Evolutionary conservation across 139 green algal genomes (phyloP), one percentile per base, ranked within the genome.

Genomic region (Chlamydomonas schloesseri): DNA sequence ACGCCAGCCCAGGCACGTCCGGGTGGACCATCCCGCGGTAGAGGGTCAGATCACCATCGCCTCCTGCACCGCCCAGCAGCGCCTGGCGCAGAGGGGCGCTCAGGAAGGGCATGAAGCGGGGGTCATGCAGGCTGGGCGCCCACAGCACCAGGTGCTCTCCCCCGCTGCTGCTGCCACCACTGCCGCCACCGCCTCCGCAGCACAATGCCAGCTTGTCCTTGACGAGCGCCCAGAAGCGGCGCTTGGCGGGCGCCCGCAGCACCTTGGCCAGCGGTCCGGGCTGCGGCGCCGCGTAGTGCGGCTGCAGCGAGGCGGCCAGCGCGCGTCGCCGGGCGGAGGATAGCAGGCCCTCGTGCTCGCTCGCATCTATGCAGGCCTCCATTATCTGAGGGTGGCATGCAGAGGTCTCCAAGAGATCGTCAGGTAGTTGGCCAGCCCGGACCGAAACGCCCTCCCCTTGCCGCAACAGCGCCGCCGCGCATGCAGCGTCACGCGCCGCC

Each of bases 51-150:
- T 33, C 9, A 24, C 62, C 62, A 33, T 14, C 62, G 14, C 29
- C 29, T 20, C 3, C 47, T 0, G n/a, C 29, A 29, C 11, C 15
- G 20, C 71, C 42, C 31, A 83, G 77, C 36, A 83, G 62, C 26
- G 65, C 79, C 65, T 10, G 5, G n/a, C 67, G 46, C n/a, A 85
- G 47, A 29, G 0, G 5, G 20, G 31, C 21, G 13, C 28, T 67
- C 31, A 85, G 79, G 50, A 77, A 85, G 23, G 79, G 47, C 79
- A 76, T 37, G 60, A 77, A 29, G 60, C 67, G 67, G 15, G 79
- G 67, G 79, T 85, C 79, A 17, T 14, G 5, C 24, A 69, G 58
- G 67, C 79, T 85, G 9, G 79, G 67, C 1, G 79, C 79, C 67
- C 47, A 76, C 67, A 77, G 67, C 15, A 85, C 31, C 65, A 85